Evolutionary conservation across 139 green algal genomes (phyloP).

Genomic region (Volvox africanus): DNA sequence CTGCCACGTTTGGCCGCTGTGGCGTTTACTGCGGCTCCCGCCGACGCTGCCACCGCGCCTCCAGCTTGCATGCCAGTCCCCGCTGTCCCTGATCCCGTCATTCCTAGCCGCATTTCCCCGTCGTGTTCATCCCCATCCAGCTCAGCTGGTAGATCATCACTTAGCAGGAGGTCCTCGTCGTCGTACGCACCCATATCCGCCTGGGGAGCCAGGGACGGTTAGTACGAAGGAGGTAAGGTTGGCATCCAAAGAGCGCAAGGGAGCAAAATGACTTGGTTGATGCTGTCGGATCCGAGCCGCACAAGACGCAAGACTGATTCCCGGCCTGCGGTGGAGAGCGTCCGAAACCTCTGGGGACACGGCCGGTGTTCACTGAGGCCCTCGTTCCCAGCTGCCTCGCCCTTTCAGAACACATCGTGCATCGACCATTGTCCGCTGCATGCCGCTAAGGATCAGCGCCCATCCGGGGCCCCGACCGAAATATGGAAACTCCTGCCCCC

Average conservation of each 20-base stretch:
- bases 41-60: neutral
- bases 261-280: neutral
- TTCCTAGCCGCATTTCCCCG: neutral
- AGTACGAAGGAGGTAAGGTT: neutral
- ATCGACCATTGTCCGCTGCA: too few relatives aligned
- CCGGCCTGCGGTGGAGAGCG: too few relatives aligned
- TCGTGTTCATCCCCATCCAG: slow-evolving; percentile 3
- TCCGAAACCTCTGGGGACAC: too few relatives aligned
- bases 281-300: neutral
- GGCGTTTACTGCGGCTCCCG: neutral
- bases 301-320: neutral
- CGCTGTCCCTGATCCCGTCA: neutral
- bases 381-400: too few relatives aligned
- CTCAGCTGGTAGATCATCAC: slow-evolving; percentile 20
- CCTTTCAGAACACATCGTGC: too few relatives aligned
- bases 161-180: slow-evolving; percentile 23
- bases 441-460: too few relatives aligned
- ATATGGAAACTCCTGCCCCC: too few relatives aligned
- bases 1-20: neutral
- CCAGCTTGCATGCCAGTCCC: neutral
- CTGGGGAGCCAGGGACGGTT: neutral
- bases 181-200: neutral
- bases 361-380: too few relatives aligned
- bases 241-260: neutral
- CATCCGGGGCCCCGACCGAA: too few relatives aligned